Evolutionary conservation across 257 asterid genomes (phyloP).

Genomic region (Henckelia pumila): DNA sequence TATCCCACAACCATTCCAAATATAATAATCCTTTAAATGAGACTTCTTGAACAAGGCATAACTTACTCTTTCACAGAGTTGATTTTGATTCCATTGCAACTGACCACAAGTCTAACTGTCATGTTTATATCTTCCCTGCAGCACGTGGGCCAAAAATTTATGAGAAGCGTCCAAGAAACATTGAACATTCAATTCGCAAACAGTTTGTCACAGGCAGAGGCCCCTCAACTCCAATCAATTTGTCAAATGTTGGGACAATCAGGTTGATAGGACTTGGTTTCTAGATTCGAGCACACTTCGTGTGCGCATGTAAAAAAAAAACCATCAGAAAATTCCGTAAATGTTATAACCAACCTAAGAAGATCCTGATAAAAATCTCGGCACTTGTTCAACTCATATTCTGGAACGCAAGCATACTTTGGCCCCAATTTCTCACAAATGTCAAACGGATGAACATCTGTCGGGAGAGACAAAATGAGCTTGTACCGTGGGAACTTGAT

Average conservation of each 20-base stretch:
- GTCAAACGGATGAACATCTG: slow-evolving; percentile 92
- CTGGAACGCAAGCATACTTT: slow-evolving; percentile 73
- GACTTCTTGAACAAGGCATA: slow-evolving; percentile 14
- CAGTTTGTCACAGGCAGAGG: too few relatives aligned
- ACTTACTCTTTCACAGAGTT: slow-evolving; percentile 85
- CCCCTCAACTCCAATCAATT: too few relatives aligned
- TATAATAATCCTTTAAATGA: background rate
- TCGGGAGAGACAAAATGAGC: slow-evolving; percentile 24
- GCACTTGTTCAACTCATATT: slow-evolving; percentile 59
- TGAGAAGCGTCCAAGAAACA: background rate
- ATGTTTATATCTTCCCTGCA: slow-evolving; percentile 95
- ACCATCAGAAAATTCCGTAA: slow-evolving; percentile 16
- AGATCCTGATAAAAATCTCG: slow-evolving; percentile 78
- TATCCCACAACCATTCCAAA: background rate
- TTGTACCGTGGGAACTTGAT: slow-evolving; percentile 5
- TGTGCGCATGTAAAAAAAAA: background rate
- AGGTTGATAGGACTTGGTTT: background rate
- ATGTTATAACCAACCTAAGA: slow-evolving; percentile 58
- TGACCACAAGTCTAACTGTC: slow-evolving; percentile 94
- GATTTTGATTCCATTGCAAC: slow-evolving; percentile 89
- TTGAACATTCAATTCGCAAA: background rate
- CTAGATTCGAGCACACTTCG: background rate
- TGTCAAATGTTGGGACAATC: background rate
- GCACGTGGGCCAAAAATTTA: slow-evolving; percentile 28
- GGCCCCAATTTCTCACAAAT: slow-evolving; percentile 87